Conservation (phyloP, 805 yeast species). For the Metschnikowia rubicola region DNA sequence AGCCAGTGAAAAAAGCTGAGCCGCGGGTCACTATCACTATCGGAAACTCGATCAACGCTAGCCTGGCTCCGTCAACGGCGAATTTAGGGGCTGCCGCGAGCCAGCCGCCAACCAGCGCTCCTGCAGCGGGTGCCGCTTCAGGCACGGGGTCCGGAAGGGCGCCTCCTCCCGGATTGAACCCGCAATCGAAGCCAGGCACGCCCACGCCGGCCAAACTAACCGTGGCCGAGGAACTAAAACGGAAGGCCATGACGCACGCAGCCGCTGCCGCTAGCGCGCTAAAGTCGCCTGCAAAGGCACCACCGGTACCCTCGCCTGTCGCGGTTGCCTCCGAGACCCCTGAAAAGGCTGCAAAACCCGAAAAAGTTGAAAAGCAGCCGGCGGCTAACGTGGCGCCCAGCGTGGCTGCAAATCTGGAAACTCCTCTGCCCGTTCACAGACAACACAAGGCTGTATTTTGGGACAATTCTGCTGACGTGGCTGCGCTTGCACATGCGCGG, state of each 20-base stretch:
- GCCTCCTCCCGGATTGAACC: constrained; percentile 19
- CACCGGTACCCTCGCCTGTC: background rate
- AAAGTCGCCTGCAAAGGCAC: background rate
- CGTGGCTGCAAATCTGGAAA: constrained; percentile 9
- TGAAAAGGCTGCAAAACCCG: background rate
- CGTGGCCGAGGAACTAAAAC: constrained; percentile 18
- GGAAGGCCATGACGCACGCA: constrained; percentile 16
- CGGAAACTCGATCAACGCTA: constrained; percentile 4
- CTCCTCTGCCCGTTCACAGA: constrained; percentile 19
- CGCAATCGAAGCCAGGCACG: constrained; percentile 14
- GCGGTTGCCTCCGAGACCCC: background rate
- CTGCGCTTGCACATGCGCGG: constrained; percentile 38
- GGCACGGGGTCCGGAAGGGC: constrained; percentile 8
- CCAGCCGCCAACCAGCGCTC: background rate
- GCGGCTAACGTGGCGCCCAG: background rate
- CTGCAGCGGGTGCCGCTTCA: background rate
- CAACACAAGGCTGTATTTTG: constrained; percentile 3
- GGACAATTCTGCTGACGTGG: constrained; percentile 23
- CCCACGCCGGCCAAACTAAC: constrained; percentile 11
- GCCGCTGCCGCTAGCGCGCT: constrained; percentile 7
- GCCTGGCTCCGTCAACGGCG: background rate
- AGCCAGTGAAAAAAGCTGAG: background rate
- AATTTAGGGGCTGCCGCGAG: background rate
- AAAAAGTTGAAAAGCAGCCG: background rate
- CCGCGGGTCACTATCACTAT: constrained; percentile 6